Evolutionary conservation across 1,284 basidiomycete genomes (phyloP), one percentile per base, ranked within the genome.

Genomic region (Microbotryum silenes-acaulis): DNA sequence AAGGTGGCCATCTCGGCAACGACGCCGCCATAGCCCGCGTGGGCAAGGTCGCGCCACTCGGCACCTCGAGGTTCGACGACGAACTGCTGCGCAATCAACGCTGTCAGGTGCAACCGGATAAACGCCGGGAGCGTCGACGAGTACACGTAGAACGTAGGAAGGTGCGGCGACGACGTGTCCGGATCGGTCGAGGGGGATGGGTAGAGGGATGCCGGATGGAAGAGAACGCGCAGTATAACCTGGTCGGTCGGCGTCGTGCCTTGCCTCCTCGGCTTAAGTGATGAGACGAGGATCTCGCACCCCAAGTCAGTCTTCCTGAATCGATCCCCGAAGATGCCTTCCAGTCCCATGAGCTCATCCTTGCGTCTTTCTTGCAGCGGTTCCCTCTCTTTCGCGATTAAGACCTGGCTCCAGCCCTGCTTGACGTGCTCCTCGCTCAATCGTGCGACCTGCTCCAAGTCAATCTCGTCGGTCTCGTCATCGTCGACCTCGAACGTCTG

Each of bases 101-200:
- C 81, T n/a, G 91, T 81, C 20, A 96, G 80, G 70, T 94, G 85
- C 0, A 97, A 82, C 42, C 89, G 85, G 64, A 96, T 79, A 74
- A 96, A 97, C 0, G 90, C 81, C 0, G 92, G 83, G 7, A 88
- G 78, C 0, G 82, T 82, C 0, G 77, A 73, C 2, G 90, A 91
- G 0, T 85, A 81, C 60, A 96, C 76, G 73, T 85, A 93, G 74
- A 92, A 83, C 0, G 83, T 76, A 0, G 91, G 90, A 6, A 83
- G 79, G 63, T 80, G 79, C 66, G 4, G 79, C 73, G 45, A 37
- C 10, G 45, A 37, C 37, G 37, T 42, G 42, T 46, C 48, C 3
- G 54, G 48, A 1, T 56, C 25, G 20, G 8, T 4, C 2, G 60
- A 27, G 0, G 66, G 63, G 16, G 82, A 78, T 18, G 85, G 82